Evolutionary conservation across 2,329 filamentous ascomycete genomes (phyloP), one percentile per base, ranked within the genome.

Genomic region (Cladosporium halotolerans): DNA sequence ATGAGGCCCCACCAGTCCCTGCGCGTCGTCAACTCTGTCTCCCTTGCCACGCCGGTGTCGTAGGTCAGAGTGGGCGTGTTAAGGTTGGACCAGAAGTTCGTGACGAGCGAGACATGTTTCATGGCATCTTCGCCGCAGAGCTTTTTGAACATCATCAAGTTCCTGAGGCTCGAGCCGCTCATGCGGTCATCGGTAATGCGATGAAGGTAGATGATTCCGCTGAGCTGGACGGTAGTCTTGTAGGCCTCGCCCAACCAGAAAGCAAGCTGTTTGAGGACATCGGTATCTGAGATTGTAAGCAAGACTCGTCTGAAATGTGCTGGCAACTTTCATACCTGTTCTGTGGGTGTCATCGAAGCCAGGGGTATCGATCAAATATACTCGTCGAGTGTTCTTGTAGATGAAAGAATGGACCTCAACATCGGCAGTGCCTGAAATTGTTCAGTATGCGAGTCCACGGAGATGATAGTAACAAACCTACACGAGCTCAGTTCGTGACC

Each of bases 181-280:
- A 77, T 67, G 13, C 74, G 66, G n/a, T 60, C 66, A 45, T 75
- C 70, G 0, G 66, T 67, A 55, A 78, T 77, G 1, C 67, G 66
- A 44, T 76, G 74, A 9, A 77, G 57, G 59, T 77, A 78, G 19
- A 78, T 69, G 48, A 78, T 71, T 1, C 75, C 76, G 7, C 64
- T 64, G 3, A 76, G 67, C 33, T 65, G 65, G 46, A 68, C 62
- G 13, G 51, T 33, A 9, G 65, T 53, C 18, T 57, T 59, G 53
- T 70, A 73, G 1, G 66, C 62, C 0, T 52, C 51, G 1, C 62
- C 64, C 2, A 76, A 63, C 57, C 68, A 75, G 4, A 62, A 60
- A 0, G 72, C 71, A 16, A 77, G 73, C 31, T 71, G 63, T 13
- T 63, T 46, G 1, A 78, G 66, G 1, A 78, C 70, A 32, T 78